A percentile compares a stretch with the other conserved stretches of the same genome.
phyloP scores from a whole-genome alignment of 192 early-diverging fungal genomes.

The Coemansia sp. region DNA sequence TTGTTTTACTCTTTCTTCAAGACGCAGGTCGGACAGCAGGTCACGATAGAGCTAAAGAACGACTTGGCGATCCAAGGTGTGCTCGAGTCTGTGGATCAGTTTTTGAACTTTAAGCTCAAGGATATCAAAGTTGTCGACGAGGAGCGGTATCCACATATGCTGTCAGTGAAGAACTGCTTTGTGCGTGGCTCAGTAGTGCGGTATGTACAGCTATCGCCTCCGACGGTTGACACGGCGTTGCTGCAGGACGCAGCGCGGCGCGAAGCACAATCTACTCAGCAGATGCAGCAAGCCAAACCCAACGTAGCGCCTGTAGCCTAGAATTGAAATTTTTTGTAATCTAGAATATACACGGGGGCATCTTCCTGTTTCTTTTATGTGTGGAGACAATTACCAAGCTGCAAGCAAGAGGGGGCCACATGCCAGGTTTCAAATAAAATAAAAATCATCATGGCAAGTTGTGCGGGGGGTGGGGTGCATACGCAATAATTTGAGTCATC shows the following conservation, averaged over 20 bases:
- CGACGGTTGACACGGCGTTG: constrained; percentile 90
- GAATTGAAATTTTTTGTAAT: not conserved
- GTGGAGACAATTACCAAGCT: not conserved
- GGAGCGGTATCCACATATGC: constrained; percentile 95
- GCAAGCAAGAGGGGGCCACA: not conserved
- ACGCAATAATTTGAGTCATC: not conserved
- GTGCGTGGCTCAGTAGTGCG: constrained; percentile 98
- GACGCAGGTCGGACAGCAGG: constrained; percentile 91
- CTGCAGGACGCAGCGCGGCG: constrained; percentile 95
- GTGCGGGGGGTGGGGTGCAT: not conserved
- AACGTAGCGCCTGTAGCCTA: constrained; percentile 10
- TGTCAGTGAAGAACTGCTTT: constrained; percentile 98
- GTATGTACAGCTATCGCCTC: constrained; percentile 88
- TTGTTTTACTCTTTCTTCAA: constrained; percentile 99
- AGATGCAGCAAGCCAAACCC: constrained; percentile 39
- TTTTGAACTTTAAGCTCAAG: constrained; percentile 98
- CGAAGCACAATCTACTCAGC: constrained; percentile 70
- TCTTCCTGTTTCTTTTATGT: not conserved
- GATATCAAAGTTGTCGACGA: constrained; percentile 84
- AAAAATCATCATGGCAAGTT: not conserved
- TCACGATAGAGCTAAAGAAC: constrained; percentile 99
- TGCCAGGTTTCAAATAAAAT: not conserved
- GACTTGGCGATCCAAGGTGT: constrained; percentile 91
- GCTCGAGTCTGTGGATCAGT: constrained; percentile 98
- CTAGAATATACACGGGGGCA: not conserved